These are phyloP conservation scores for Penicillium sclerotiorum DNA, from an alignment of 2,329 filamentous ascomycete species.

Conservation along the genomic window DNA sequence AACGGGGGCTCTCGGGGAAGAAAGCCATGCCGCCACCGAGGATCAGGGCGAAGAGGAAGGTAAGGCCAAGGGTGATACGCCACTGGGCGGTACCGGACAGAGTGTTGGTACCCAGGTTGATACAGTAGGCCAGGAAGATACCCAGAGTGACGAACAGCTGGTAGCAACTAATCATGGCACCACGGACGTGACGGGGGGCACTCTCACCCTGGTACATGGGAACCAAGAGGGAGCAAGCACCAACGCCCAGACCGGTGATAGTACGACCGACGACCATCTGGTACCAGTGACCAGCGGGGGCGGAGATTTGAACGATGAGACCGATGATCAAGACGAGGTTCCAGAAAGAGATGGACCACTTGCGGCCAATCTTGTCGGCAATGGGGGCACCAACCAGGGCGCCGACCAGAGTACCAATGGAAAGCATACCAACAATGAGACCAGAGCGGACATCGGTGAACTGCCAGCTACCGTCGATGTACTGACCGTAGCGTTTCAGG, in stretches of 20 bases:
- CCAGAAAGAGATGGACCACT: conserved; percentile 47
- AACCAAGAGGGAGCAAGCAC: conserved; percentile 47
- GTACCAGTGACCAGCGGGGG: conserved; percentile 41
- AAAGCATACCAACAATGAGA: conserved; percentile 46
- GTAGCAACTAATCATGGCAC: conserved; percentile 50
- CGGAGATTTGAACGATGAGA: conserved; percentile 47
- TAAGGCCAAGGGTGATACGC: conserved; percentile 58
- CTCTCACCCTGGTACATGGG: conserved; percentile 53
- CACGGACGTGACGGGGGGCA: conserved; percentile 49
- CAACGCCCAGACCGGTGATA: conserved; percentile 49
- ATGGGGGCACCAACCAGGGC: conserved; percentile 44
- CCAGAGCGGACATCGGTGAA: conserved; percentile 47
- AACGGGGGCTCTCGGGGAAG: conserved; percentile 61
- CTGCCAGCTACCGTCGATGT: conserved; percentile 32
- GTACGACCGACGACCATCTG: conserved; percentile 48
- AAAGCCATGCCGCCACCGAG: conserved; percentile 59
- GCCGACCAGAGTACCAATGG: conserved; percentile 48
- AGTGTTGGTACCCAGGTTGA: conserved; percentile 48
- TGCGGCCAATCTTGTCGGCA: conserved; percentile 46
- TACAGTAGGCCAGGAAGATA: conserved; percentile 50
- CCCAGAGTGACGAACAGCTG: conserved; percentile 53
- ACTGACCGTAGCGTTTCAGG: conserved; percentile 41
- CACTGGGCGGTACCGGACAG: conserved; percentile 49
- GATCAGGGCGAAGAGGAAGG: conserved; percentile 59
- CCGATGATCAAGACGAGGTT: conserved; percentile 45